These are phyloP conservation scores for Cucurbita moschata DNA, from an alignment of 306 rosid genomes.

Conservation along the genomic window DNA sequence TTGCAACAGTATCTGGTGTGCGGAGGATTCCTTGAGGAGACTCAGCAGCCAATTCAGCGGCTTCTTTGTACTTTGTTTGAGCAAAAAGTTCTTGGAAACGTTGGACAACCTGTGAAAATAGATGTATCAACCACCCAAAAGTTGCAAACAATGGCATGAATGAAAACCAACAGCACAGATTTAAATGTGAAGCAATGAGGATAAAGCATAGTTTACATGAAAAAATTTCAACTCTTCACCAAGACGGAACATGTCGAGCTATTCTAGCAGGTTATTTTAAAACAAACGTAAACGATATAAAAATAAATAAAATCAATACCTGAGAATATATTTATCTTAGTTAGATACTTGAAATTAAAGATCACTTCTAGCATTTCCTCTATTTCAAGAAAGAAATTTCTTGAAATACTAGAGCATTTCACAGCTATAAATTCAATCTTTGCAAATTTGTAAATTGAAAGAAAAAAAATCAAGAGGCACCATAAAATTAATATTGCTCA, in stretches of 20 bases:
- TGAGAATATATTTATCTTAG: not conserved
- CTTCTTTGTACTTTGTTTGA: constrained; percentile 96
- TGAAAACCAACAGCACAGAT: not conserved
- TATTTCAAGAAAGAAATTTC: not conserved
- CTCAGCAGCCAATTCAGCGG: constrained; percentile 99
- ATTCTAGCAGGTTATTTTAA: not conserved
- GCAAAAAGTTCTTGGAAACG: constrained; percentile 98
- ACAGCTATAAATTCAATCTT: not conserved
- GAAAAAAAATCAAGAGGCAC: not conserved
- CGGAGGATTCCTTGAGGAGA: constrained; percentile 98
- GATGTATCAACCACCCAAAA: constrained; percentile 5
- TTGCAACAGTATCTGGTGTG: constrained; percentile 94
- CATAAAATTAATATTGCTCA: not conserved
- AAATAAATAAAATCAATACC: not conserved
- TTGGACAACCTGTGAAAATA: constrained; percentile 73
- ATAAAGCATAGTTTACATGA: not conserved
- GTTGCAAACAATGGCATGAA: not conserved
- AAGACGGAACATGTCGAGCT: not conserved
- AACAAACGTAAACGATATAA: not conserved
- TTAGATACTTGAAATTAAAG: not conserved
- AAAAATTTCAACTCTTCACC: not conserved
- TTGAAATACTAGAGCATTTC: not conserved
- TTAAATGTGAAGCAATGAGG: not conserved
- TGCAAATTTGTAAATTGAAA: not conserved
- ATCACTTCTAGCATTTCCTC: not conserved